Evolutionary conservation across 2,329 filamentous ascomycete species (phyloP), one percentile per base, ranked within the genome.

Genomic region (Verticillium albo-atrum): DNA sequence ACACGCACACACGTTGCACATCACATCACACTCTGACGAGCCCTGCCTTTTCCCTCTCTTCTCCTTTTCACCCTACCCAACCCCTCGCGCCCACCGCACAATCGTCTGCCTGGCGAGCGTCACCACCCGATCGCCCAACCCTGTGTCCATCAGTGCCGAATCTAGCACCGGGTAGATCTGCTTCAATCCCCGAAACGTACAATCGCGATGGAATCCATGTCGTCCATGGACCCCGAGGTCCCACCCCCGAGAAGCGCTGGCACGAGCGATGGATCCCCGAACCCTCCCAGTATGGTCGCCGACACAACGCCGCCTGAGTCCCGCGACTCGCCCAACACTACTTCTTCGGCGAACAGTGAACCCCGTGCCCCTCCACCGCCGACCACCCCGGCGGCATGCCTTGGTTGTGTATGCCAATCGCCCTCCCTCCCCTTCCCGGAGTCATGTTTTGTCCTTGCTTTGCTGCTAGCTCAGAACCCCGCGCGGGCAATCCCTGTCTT

Each of bases 291-390:
- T 17, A 9, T 57, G 28, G 37, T 57, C 27, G 3, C 55, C 55
- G 55, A 57, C 55, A 34, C n/a, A 12, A 32, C 55, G 37, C 55
- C 55, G 10, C 28, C 55, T 4, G 55, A 10, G 3, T 28, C 55
- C 26, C 55, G 55, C 55, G 42, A 57, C 27, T 57, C 55, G 25
- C 42, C 55, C 4, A 57, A 32, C n/a, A 52, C 37, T 6, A 23
- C 55, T n/a, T 57, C 55, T 7, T 57, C 55, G 55, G 55, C 37
- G 55, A 47, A 17, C 55, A 57, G 55, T 26, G 55, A 57, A 32
- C 6, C 55, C 37, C 55, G 42, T 10, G n/a, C 25, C n/a, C 4
- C 27, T 28, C 55, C 27, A 28, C 55, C 26, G 37, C 27, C 37
- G 35, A 32, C 37, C 28, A 42, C 47, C 27, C 55, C 55, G 27